Base-by-base conservation (phyloP, 1,284 basidiomycete species). In the Tilletia caries region DNA sequence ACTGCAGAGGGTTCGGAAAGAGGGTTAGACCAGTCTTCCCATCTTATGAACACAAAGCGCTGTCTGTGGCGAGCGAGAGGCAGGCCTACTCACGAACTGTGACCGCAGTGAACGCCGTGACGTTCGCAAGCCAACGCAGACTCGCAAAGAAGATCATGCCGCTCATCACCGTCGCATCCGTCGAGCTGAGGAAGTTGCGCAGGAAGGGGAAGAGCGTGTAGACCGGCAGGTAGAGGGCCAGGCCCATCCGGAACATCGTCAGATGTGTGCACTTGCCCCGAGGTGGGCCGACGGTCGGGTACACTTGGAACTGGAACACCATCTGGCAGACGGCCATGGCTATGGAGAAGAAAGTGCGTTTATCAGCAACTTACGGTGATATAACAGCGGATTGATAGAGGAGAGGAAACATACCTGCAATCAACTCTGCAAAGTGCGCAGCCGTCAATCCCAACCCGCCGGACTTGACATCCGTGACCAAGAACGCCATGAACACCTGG, bases 221-320 rank as follows among this genome's bases (percentile, higher is more conserved):
- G 69, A 75, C 72, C 23, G 77, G 78, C 52, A 75, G 62, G 68
- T 71, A 69, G 50, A 72, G 72, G 66, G 71, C 68, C 18, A 70
- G 72, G 18, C 82, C 82, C 43, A 79, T 62, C 18, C 81, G 72
- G 29, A 83, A 66, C 80, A 83, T 82, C 15, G 79, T 74, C 33
- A 83, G 70, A 65, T 83, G 82, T 43, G 79, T 77, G 2, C 81
- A 68, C 46, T 71, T 72, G 33, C 82, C 82, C 20, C 78, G 74
- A 5, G 71, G 72, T 44, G 73, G 68, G 46, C 70, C 76, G 20
- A 88, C 89, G 81, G 83, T 91, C 88, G 92, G 92, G 86, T 93
- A 94, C 54, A 92, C 86, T 79, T 91, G 58, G 66, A 70, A 80
- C 68, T 80, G 79, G 65, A 78, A 80, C 20, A 71, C 74, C 67